phyloP scores from a whole-genome alignment of 305 asterid genomes.

The Fraxinus angustifolia region DNA sequence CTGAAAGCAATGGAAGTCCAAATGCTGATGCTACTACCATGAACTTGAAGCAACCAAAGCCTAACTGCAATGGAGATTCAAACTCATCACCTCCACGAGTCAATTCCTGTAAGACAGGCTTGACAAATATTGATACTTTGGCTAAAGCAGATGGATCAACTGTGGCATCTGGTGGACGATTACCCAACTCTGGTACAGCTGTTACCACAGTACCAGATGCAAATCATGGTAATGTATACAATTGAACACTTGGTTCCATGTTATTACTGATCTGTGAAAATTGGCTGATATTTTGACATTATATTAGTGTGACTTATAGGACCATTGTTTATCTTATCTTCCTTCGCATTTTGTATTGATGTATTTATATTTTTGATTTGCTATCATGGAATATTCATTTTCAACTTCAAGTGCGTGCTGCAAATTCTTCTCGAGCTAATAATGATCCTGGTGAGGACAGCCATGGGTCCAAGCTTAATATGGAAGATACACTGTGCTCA shows the following conservation, averaged over 20 bases:
- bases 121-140: conserved; percentile 38
- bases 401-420: conserved; percentile 43
- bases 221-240: conserved; percentile 39
- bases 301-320: background rate
- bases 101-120: conserved; percentile 40
- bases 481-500: conserved; percentile 35
- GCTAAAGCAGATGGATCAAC: conserved; percentile 47
- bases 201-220: conserved; percentile 42
- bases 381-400: conserved; percentile 26
- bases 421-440: conserved; percentile 39
- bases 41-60: conserved; percentile 51
- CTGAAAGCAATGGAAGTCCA: conserved; percentile 68
- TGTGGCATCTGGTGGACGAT: conserved; percentile 46
- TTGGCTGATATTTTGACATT: conserved; percentile 4
- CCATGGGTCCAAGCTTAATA: conserved; percentile 42
- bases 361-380: background rate
- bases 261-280: conserved; percentile 15
- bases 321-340: background rate
- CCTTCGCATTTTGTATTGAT: background rate
- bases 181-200: conserved; percentile 39
- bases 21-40: conserved; percentile 42
- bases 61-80: conserved; percentile 56
- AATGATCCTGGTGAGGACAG: conserved; percentile 44
- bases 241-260: conserved; percentile 14
- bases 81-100: conserved; percentile 45